Evolutionary conservation across 257 asterid species (phyloP).

Genomic region (Cruciata laevipes): DNA sequence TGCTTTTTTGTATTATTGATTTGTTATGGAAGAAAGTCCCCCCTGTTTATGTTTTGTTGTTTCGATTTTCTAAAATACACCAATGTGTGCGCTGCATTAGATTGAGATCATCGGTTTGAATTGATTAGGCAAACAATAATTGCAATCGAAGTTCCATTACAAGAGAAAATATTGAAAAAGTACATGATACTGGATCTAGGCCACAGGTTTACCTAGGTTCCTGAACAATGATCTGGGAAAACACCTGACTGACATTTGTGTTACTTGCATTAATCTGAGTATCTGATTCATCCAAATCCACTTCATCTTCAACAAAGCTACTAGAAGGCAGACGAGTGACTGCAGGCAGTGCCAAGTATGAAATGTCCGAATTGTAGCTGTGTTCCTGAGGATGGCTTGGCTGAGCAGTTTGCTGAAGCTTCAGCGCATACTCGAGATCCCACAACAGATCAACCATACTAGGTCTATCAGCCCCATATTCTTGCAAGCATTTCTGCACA

Average conservation of each 20-base stretch:
- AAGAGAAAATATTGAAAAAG: not conserved
- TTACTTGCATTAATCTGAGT: not conserved
- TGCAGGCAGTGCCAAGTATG: conserved; percentile 28
- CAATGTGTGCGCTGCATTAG: not conserved
- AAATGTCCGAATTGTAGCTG: conserved; percentile 30
- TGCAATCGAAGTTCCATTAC: too few species aligned
- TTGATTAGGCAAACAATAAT: not conserved
- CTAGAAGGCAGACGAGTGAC: conserved; percentile 33
- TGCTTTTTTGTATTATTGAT: too few species aligned
- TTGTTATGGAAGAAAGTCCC: not conserved
- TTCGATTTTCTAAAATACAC: not conserved
- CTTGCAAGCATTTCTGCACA: conserved; percentile 33
- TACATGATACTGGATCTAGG: not conserved
- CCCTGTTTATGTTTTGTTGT: not conserved
- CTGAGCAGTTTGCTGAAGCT: conserved; percentile 29
- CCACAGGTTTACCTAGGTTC: not conserved
- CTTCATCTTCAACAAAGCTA: not conserved
- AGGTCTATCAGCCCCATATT: conserved; percentile 41
- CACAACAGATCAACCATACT: conserved; percentile 53
- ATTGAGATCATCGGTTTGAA: too few species aligned
- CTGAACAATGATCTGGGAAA: not conserved
- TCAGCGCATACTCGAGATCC: conserved; percentile 50
- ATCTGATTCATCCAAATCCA: not conserved
- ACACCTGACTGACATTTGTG: not conserved
- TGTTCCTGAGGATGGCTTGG: conserved; percentile 29